Conservation (phyloP, 352 stramenopile genomes). For the Phytopythium mirpurense region DNA sequence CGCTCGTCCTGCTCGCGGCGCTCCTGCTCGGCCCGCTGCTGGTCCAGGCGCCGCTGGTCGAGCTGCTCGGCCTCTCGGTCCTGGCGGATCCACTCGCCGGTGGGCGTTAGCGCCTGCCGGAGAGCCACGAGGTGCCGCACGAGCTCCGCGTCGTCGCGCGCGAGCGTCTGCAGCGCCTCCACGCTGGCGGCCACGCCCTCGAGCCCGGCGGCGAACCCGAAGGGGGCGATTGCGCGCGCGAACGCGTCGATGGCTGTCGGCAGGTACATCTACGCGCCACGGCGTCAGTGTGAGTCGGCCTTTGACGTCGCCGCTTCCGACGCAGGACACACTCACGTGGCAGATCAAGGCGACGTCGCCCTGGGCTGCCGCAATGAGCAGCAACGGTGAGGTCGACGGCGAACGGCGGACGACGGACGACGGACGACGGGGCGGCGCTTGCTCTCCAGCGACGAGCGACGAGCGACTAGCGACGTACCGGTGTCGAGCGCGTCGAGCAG, state of each 20-base stretch:
- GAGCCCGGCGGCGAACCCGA: slow-evolving; percentile 35
- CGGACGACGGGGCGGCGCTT: no score
- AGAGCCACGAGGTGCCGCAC: slow-evolving; percentile 37
- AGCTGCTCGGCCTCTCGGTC: slow-evolving; percentile 40
- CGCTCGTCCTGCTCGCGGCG: slow-evolving; percentile 26
- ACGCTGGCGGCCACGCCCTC: slow-evolving; percentile 52
- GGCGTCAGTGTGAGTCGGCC: not conserved
- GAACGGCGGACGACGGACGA: no score
- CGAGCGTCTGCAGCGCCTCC: slow-evolving; percentile 25
- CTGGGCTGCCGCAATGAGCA: slow-evolving; percentile 17
- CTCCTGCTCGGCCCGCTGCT: slow-evolving; percentile 19
- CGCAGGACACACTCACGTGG: slow-evolving; percentile 16
- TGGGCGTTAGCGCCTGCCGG: slow-evolving; percentile 43
- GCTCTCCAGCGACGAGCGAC: no score
- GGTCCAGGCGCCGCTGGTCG: slow-evolving; percentile 21
- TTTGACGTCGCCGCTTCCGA: not conserved
- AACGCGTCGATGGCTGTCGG: slow-evolving; percentile 37
- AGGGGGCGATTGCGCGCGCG: slow-evolving; percentile 29
- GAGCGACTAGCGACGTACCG: slow-evolving; percentile 13
- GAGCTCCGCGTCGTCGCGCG: slow-evolving; percentile 34
- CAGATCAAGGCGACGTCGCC: slow-evolving; percentile 42
- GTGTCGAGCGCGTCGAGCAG: slow-evolving; percentile 30
- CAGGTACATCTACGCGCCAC: slow-evolving; percentile 33
- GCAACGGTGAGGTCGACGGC: not conserved
- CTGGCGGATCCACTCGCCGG: slow-evolving; percentile 44